Evolutionary conservation across 2,329 filamentous ascomycete genomes (phyloP), one percentile per base, ranked within the genome.

Genomic region (Diaporthe capsici): DNA sequence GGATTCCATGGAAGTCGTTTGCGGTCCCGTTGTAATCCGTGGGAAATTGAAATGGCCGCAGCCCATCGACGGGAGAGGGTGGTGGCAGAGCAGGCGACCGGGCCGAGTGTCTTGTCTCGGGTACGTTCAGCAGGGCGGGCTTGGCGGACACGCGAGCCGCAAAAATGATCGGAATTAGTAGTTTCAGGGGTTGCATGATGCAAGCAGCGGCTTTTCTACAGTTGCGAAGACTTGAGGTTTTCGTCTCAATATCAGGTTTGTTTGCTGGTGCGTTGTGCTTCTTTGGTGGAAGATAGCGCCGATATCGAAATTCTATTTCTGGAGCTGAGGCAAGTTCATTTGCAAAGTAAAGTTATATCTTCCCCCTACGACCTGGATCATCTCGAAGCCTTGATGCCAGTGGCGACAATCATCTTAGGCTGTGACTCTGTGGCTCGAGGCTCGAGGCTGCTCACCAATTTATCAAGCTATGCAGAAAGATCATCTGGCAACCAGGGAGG

Each of bases 191-290:
- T 20, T 22, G 13, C 60, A 63, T 63, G 39, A 55, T 17, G n/a
- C 44, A 25, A 10, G n/a, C 6, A 2, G 3, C 7, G n/a, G 15
- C 0, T 28, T 3, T 28, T 61, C 9, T 0, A 17, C 12, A 15
- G 12, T 7, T 22, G n/a, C 25, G 1, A 4, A 28, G 15, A 20
- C 4, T 9, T 4, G n/a, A 20, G n/a, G 2, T 60, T 60, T 3
- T 60, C 13, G 22, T 60, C 5, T 13, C 3, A 10, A n/a, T 39
- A 2, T 39, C 31, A 15, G 9, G 20, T 7, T 37, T 37, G 4
- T 22, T 22, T 22, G 20, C 55, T 57, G 55, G 7, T 34, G 4
- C 9, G 13, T 2, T 55, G 8, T 15, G 25, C 2, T 9, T 17
- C 3, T 28, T 7, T 25, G 51, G 5, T 28, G 25, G 20, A 55